Evolutionary conservation across 768 basidiomycete genomes (phyloP), one percentile per base, ranked within the genome.

Genomic region (Boletellus emodensis): DNA sequence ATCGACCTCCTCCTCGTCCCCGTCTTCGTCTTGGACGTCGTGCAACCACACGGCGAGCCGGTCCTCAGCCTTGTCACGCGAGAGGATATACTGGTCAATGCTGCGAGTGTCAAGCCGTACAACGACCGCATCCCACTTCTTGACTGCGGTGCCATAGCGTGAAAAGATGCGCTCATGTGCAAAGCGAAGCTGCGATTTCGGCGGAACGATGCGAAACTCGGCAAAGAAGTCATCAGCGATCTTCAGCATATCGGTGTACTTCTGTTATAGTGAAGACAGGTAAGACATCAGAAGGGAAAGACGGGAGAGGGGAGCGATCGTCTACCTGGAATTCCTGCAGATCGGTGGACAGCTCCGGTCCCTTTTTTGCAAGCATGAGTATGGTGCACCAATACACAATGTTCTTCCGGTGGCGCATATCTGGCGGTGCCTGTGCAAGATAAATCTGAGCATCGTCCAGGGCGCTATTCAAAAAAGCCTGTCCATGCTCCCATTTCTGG

Each of bases 401-500:
- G 30, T 74, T 76, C 64, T 76, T 77, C 75, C 82, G 80, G 56
- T 82, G 72, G 13, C 80, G 69, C 46, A 79, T 77, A 55, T 85
- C 83, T 0, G 83, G 83, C 0, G 83, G 81, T 0, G 82, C 81
- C 40, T 79, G 66, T 0, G 69, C 62, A 4, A 82, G 68, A 58
- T 76, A 85, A 2, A 66, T 66, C 57, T 79, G 81, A 18, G 83
- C 72, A 55, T 85, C 83, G 30, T 84, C 80, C 51, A 76, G 62
- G 0, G 84, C 81, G 43, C 79, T 81, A 59, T 66, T 75, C 48
- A 84, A 57, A 61, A n/a, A n/a, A n/a, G n/a, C n/a, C n/a, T n/a
- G n/a, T n/a, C n/a, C 26, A 28, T 83, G 79, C 34, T 81, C 78
- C 74, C 76, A 79, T 48, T 73, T 74, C 48, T 63, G 58, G 35